phyloP scores from a whole-genome alignment of 345 rosid genomes.

The Carallia pectinifolia region DNA sequence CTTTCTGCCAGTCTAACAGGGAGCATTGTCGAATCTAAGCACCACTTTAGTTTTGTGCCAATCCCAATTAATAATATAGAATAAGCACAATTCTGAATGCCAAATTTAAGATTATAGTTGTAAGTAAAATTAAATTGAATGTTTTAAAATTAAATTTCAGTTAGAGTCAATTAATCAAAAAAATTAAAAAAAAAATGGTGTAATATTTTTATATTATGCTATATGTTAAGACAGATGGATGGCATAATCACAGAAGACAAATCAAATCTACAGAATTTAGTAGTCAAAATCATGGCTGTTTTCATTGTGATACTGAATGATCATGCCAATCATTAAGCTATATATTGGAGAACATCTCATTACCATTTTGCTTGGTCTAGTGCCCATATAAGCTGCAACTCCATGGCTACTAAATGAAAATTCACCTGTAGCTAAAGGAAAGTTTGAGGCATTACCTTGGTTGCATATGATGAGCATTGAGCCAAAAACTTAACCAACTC shows the following conservation, averaged over 20 bases:
- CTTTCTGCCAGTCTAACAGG: too few species aligned
- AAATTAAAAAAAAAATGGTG: too few species aligned
- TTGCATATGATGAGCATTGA: conserved; percentile 47
- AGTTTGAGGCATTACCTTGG: conserved; percentile 41
- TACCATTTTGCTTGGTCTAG: not conserved
- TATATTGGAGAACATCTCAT: not conserved
- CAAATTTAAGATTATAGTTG: not conserved
- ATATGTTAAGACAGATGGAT: not conserved
- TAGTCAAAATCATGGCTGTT: not conserved
- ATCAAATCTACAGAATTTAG: too few species aligned
- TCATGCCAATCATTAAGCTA: too few species aligned
- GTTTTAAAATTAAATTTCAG: too few species aligned
- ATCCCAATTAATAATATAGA: not conserved
- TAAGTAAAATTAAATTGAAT: too few species aligned
- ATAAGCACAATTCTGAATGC: not conserved
- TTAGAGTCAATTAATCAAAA: too few species aligned
- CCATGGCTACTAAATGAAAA: not conserved
- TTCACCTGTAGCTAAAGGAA: conserved; percentile 1
- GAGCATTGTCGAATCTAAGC: not conserved
- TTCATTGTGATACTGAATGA: not conserved
- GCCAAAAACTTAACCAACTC: conserved; percentile 70
- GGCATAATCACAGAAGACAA: not conserved
- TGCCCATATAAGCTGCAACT: not conserved
- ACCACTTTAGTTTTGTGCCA: conserved; percentile 1
- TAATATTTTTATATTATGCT: not conserved